Evolutionary conservation across 169 alveolate species (phyloP).

Genomic region (Babesia sp.): DNA sequence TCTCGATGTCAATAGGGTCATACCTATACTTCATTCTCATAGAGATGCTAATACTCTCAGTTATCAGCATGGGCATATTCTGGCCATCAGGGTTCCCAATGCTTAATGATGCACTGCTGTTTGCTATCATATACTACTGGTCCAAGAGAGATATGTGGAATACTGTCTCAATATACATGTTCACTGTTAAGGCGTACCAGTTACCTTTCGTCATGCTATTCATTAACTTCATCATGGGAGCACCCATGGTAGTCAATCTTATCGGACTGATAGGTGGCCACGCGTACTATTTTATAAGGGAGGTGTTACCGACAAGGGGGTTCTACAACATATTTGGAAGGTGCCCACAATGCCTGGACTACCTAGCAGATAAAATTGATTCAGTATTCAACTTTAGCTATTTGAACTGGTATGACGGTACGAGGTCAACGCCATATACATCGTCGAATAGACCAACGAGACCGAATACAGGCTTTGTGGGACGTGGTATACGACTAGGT

Average conservation of each 20-base stretch:
- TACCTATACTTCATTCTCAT: conserved; percentile 80
- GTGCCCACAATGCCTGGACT: conserved; percentile 75
- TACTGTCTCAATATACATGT: conserved; percentile 79
- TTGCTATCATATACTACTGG: conserved; percentile 85
- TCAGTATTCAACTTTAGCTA: conserved; percentile 19
- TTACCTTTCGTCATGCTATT: conserved; percentile 85
- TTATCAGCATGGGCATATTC: conserved; percentile 72
- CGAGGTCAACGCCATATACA: conserved; percentile 17
- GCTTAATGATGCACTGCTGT: conserved; percentile 75
- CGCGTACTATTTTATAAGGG: conserved; percentile 78
- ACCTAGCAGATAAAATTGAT: conserved; percentile 67
- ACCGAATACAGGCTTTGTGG: conserved; percentile 68
- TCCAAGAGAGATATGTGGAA: conserved; percentile 84
- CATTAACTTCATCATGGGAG: conserved; percentile 85
- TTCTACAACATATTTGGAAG: conserved; percentile 64
- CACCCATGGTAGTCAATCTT: conserved; percentile 81
- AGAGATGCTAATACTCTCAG: conserved; percentile 70
- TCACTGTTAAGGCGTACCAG: conserved; percentile 83
- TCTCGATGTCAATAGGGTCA: conserved; percentile 74
- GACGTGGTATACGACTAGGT: conserved; percentile 81
- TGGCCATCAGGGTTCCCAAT: conserved; percentile 80
- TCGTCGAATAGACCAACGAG: conserved; percentile 20
- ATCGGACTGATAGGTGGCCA: conserved; percentile 88
- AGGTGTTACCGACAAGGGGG: conserved; percentile 81
- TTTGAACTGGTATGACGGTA: not conserved